Evolutionary conservation across 345 rosid genomes (phyloP).

Genomic region (Lepidium didymum): DNA sequence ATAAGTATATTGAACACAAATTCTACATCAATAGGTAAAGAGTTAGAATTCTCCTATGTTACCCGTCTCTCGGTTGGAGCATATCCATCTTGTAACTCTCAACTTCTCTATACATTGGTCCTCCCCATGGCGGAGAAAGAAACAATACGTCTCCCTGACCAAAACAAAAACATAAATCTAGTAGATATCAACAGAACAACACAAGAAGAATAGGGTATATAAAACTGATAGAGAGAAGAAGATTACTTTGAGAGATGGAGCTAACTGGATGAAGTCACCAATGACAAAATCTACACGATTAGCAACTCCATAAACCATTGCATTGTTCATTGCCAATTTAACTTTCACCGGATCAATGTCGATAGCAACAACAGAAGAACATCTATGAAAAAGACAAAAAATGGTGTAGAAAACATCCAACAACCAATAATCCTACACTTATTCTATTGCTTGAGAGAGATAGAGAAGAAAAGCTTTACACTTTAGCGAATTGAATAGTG

Average conservation of each 20-base stretch:
- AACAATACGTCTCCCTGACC: constrained; percentile 36
- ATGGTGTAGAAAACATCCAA: background rate
- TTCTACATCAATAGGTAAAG: background rate
- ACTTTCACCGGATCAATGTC: constrained; percentile 47
- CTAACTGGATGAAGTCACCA: constrained; percentile 42
- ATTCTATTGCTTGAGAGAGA: background rate
- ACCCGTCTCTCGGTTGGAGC: constrained; percentile 42
- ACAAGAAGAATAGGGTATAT: background rate
- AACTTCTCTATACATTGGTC: constrained; percentile 34
- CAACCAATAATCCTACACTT: background rate
- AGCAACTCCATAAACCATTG: constrained; percentile 44
- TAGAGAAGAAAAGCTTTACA: constrained; percentile 2
- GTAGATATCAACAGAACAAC: background rate
- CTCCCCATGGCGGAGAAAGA: constrained; percentile 51
- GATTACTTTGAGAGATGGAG: constrained; percentile 42
- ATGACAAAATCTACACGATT: constrained; percentile 34
- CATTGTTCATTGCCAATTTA: constrained; percentile 34
- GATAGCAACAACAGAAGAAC: constrained; percentile 40
- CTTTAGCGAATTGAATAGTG: constrained; percentile 44
- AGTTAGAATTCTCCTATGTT: background rate
- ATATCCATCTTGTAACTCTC: constrained; percentile 34
- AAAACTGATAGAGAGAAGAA: background rate
- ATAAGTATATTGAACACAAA: background rate
- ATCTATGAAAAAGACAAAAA: constrained; percentile 2
- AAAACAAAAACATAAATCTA: background rate